A percentile compares a stretch with the other conserved stretches of the same genome.
These are phyloP conservation scores for Lodderomyces margitis DNA, from an alignment of 1,139 yeast species.

Conservation along the genomic window DNA sequence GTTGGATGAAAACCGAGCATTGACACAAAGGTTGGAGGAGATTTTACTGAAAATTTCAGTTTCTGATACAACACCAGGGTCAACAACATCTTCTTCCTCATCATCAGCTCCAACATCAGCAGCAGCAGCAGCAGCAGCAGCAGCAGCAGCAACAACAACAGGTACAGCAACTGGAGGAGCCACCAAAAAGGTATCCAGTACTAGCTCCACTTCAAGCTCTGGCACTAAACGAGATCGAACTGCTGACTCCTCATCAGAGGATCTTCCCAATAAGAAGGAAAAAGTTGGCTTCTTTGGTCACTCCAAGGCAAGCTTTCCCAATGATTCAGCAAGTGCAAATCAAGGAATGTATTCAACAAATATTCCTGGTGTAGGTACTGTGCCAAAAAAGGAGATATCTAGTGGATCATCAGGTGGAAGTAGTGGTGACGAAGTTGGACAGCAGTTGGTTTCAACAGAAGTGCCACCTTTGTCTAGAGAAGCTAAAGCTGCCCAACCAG, in stretches of 20 bases:
- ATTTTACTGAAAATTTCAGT: constrained; percentile 7
- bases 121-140: not conserved
- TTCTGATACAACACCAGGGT: constrained; percentile 4
- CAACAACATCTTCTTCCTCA: not conserved
- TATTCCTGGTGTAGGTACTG: constrained; percentile 4
- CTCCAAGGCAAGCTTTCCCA: constrained; percentile 12
- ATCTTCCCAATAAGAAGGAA: constrained; percentile 11
- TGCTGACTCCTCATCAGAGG: constrained; percentile 13
- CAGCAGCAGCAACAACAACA: not conserved
- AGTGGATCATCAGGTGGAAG: constrained; percentile 9
- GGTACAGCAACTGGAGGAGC: not conserved
- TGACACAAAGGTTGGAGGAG: constrained; percentile 11
- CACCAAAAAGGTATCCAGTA: not conserved
- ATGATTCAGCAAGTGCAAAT: constrained; percentile 12
- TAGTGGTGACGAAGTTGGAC: constrained; percentile 11
- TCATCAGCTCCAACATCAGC: constrained; percentile 1
- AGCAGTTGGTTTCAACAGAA: constrained; percentile 6
- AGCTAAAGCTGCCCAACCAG: not conserved
- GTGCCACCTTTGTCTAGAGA: constrained; percentile 8
- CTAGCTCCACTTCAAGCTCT: not conserved
- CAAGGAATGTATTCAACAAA: constrained; percentile 14
- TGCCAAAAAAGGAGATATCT: constrained; percentile 9
- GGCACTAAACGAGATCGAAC: constrained; percentile 10
- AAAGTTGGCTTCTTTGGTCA: constrained; percentile 13
- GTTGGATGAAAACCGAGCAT: constrained; percentile 11